phyloP scores from a whole-genome alignment of 805 yeast species.

The Wickerhamomyces sydowiorum region DNA sequence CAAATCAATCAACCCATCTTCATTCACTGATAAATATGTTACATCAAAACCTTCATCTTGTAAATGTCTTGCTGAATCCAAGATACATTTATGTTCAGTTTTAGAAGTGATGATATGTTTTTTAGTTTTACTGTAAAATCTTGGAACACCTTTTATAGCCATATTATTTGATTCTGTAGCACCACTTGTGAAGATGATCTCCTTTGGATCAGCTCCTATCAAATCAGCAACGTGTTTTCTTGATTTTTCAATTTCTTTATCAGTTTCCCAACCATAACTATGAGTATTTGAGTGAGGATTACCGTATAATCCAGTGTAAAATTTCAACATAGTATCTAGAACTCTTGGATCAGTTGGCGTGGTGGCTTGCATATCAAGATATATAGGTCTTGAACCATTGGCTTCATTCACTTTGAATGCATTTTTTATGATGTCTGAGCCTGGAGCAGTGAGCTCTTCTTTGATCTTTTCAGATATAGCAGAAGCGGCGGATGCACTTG shows the following conservation, averaged over 20 bases:
- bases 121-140: constrained; percentile 86
- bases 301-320: constrained; percentile 90
- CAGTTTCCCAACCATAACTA: constrained; percentile 98
- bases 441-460: constrained; percentile 14
- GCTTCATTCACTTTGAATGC: constrained; percentile 34
- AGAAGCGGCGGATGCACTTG: constrained; percentile 10
- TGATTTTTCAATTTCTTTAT: constrained; percentile 82
- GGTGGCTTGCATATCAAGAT: constrained; percentile 96
- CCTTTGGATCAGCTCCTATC: constrained; percentile 92
- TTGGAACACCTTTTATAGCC: constrained; percentile 92
- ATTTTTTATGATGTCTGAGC: constrained; percentile 27
- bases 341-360: constrained; percentile 98
- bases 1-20: constrained; percentile 74
- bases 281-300: constrained; percentile 98
- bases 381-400: constrained; percentile 82
- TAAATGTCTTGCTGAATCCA: constrained; percentile 90
- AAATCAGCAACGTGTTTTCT: constrained; percentile 76
- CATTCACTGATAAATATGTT: constrained; percentile 80
- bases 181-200: constrained; percentile 93
- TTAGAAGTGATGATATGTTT: constrained; percentile 93
- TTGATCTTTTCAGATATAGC: constrained; percentile 12
- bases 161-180: constrained; percentile 97
- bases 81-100: constrained; percentile 98
- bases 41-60: constrained; percentile 97
- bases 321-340: constrained; percentile 77